phyloP scores from a whole-genome alignment of 306 rosid genomes.

The Parietaria judaica region DNA sequence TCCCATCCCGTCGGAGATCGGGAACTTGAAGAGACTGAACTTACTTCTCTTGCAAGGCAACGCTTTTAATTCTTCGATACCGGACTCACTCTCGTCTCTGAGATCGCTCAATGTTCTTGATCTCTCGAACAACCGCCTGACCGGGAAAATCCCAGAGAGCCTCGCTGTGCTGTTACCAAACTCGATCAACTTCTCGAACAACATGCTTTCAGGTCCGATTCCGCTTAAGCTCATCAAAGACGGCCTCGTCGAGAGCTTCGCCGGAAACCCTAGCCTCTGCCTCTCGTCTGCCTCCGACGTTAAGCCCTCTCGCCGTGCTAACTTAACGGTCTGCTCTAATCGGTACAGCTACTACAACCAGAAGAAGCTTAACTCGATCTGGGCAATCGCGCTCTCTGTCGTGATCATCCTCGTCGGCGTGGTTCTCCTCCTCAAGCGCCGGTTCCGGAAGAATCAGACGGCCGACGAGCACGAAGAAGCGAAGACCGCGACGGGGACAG shows the following conservation, averaged over 20 bases:
- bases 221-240: constrained; percentile 65
- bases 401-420: constrained; percentile 57
- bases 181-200: constrained; percentile 80
- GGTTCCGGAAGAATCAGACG: constrained; percentile 43
- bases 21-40: constrained; percentile 56
- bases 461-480: constrained; percentile 53
- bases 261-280: constrained; percentile 78
- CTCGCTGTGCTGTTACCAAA: constrained; percentile 63
- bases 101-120: constrained; percentile 85
- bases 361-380: constrained; percentile 53
- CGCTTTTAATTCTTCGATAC: constrained; percentile 64
- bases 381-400: constrained; percentile 61
- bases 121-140: constrained; percentile 67
- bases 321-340: constrained; percentile 48
- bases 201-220: constrained; percentile 74
- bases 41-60: constrained; percentile 73
- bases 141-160: constrained; percentile 81
- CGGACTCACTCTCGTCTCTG: constrained; percentile 53
- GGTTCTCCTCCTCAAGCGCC: constrained; percentile 49
- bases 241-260: constrained; percentile 80
- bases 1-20: constrained; percentile 77
- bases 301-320: constrained; percentile 37
- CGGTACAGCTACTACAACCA: constrained; percentile 10
- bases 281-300: constrained; percentile 27
- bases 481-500: neutral